Conservation (phyloP, 495 filamentous ascomycete species). For the Pyrenopolyporus hunteri region DNA sequence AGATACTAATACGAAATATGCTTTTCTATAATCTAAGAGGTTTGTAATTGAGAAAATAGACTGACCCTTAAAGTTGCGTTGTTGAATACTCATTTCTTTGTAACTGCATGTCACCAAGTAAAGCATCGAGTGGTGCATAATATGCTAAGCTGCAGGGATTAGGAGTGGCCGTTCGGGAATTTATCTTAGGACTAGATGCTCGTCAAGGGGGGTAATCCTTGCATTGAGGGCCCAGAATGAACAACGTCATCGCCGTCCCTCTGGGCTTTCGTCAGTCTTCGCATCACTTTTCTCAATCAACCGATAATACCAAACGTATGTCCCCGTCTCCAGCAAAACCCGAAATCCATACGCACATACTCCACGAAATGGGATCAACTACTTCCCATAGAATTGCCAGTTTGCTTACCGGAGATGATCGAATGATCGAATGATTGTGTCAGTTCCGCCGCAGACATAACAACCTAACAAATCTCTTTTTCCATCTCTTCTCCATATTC, state of each 20-base stretch:
- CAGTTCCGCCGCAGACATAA: slow-evolving; percentile 8
- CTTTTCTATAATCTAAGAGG: no score
- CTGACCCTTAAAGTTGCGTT: no score
- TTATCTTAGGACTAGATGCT: slow-evolving; percentile 21
- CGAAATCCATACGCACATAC: slow-evolving; percentile 1
- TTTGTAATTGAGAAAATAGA: no score
- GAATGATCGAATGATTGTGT: slow-evolving; percentile 22
- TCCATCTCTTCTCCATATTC: neutral
- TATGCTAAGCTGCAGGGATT: slow-evolving; percentile 8
- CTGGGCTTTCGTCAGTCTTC: slow-evolving; percentile 37
- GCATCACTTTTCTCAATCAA: slow-evolving; percentile 14
- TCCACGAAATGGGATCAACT: slow-evolving; percentile 19
- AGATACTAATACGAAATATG: no score
- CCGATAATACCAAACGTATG: slow-evolving; percentile 21
- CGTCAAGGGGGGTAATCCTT: slow-evolving; percentile 23
- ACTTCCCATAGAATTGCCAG: slow-evolving; percentile 10
- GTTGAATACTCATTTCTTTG: no score
- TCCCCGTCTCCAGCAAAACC: slow-evolving; percentile 14
- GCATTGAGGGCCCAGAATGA: slow-evolving; percentile 15
- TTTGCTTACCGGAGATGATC: slow-evolving; percentile 14
- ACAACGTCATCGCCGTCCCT: slow-evolving; percentile 32
- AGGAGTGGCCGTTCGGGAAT: neutral
- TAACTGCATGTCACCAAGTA: neutral
- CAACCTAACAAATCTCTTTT: neutral
- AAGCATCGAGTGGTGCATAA: slow-evolving; percentile 1